Evolutionary conservation across 495 filamentous ascomycete genomes (phyloP), one percentile per base, ranked within the genome.

Genomic region (Xanthoparmelia taractica): DNA sequence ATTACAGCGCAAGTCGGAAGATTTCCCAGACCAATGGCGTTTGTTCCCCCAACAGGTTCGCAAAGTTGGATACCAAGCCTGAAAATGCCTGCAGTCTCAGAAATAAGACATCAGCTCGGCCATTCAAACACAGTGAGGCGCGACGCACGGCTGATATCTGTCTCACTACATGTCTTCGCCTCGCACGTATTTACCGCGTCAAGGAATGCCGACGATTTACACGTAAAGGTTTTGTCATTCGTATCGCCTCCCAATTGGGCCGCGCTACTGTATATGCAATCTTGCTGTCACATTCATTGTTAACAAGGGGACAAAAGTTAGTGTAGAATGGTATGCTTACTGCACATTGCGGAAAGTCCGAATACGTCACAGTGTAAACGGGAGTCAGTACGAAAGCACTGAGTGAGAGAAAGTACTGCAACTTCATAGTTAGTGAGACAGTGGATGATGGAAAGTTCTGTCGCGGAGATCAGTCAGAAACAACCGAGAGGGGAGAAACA

Each of bases 1-100:
- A 40, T 15, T 59, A 40, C 57, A 40, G 57, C 57, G 12, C 57
- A 59, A 12, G 12, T 38, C 6, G 33, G 15, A 13, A 59, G 2
- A 40, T 59, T 59, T 27, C 11, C 31, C 18, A 59, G 57, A 29
- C 31, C 33, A 12, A 59, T 23, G 5, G 27, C 33, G 25, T 20
- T 41, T 25, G 57, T 40, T 5, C 57, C 31, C 7, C 57, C 57
- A 17, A 59, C 57, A 25, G 57, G 36, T 33, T 40, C 57, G 37
- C 57, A 59, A n/a, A 23, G 4, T 18, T 33, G 36, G 5, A 59
- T 23, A 8, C 4, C 12, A 40, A 38, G 29, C 23, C 17, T 41
- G 33, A 59, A 40, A 20, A 59, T 40, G 11, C 29, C 31, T 59
- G 50, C 3, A 55, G 23, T 3, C 3, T 29, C 31, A 18, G 1